Evolutionary conservation across 225 moss, liverwort and hornwort genomes (phyloP).

Genomic region (Sphagnum contortum): DNA sequence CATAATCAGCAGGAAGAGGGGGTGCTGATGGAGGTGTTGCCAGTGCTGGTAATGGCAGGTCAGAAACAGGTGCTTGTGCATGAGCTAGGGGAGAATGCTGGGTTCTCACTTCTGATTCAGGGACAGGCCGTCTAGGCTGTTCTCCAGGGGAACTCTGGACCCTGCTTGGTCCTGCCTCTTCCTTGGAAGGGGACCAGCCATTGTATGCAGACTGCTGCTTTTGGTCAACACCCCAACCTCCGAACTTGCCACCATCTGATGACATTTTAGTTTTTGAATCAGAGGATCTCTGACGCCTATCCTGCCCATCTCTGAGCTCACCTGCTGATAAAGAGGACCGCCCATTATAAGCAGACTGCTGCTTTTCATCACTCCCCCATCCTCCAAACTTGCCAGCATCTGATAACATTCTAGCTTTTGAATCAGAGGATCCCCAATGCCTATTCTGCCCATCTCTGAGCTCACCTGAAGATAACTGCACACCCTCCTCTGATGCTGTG

Average conservation of each 20-base stretch:
- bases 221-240: slow-evolving; percentile 34
- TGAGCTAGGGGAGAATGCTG: slow-evolving; percentile 7
- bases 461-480: slow-evolving; percentile 16
- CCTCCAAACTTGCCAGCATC: slow-evolving; percentile 9
- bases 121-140: slow-evolving; percentile 1
- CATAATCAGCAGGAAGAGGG: slow-evolving; percentile 41
- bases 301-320: slow-evolving; percentile 11
- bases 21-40: slow-evolving; percentile 60
- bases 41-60: slow-evolving; percentile 14
- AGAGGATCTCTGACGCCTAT: slow-evolving; percentile 8
- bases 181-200: slow-evolving; percentile 39
- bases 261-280: slow-evolving; percentile 1
- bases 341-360: slow-evolving; percentile 24
- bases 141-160: slow-evolving; percentile 15
- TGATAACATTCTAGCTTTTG: neutral
- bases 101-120: neutral
- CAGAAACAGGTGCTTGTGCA: neutral
- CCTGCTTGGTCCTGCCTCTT: slow-evolving; percentile 45
- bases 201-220: slow-evolving; percentile 13
- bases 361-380: slow-evolving; percentile 26
- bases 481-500: slow-evolving; percentile 49
- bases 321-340: slow-evolving; percentile 22
- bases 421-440: neutral
- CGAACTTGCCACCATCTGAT: neutral
- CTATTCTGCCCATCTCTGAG: slow-evolving; percentile 16